A percentile compares a stretch with the other conserved stretches of the same genome.
phyloP scores from a whole-genome alignment of 139 green algal genomes.

The Choricystis sp. region DNA sequence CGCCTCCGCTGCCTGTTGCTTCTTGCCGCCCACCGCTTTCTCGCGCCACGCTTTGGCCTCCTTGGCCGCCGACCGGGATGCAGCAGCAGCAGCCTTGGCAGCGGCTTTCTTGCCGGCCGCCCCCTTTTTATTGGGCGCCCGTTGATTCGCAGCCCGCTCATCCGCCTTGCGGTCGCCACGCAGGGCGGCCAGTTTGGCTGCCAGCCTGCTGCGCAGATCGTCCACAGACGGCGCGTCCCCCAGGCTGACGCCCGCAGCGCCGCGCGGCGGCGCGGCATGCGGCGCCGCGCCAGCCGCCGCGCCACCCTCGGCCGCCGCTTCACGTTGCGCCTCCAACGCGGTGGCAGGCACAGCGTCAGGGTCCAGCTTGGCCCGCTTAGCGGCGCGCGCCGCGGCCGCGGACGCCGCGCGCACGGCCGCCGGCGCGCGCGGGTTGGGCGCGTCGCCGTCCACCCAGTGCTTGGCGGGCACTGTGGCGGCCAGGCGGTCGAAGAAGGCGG shows the following conservation, averaged over 20 bases:
- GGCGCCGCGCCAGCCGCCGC: too few relatives aligned
- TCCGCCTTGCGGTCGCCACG: neutral
- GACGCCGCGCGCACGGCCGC: neutral
- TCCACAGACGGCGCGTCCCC: slow-evolving; percentile 21
- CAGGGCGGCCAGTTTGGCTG: slow-evolving; percentile 27
- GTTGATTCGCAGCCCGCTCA: too few relatives aligned
- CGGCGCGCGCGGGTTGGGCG: neutral
- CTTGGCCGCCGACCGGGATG: too few relatives aligned
- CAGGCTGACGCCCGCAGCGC: neutral
- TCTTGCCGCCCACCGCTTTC: slow-evolving; percentile 1
- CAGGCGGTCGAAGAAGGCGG: slow-evolving; percentile 48
- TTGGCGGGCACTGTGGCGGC: slow-evolving; percentile 47
- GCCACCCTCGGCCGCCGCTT: slow-evolving; percentile 4
- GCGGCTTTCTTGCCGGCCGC: too few relatives aligned
- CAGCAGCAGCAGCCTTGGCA: too few relatives aligned
- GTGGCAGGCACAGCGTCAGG: slow-evolving; percentile 19
- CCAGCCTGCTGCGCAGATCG: slow-evolving; percentile 37
- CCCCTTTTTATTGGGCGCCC: too few relatives aligned
- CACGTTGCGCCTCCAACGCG: slow-evolving; percentile 31
- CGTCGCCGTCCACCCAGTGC: slow-evolving; percentile 26
- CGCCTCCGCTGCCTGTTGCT: neutral
- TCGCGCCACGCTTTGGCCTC: neutral
- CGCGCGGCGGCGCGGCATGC: too few relatives aligned
- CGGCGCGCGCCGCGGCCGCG: slow-evolving; percentile 14
- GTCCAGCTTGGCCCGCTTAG: slow-evolving; percentile 43